Evolutionary conservation across 306 rosid species (phyloP).

Genomic region (Senna siamea): DNA sequence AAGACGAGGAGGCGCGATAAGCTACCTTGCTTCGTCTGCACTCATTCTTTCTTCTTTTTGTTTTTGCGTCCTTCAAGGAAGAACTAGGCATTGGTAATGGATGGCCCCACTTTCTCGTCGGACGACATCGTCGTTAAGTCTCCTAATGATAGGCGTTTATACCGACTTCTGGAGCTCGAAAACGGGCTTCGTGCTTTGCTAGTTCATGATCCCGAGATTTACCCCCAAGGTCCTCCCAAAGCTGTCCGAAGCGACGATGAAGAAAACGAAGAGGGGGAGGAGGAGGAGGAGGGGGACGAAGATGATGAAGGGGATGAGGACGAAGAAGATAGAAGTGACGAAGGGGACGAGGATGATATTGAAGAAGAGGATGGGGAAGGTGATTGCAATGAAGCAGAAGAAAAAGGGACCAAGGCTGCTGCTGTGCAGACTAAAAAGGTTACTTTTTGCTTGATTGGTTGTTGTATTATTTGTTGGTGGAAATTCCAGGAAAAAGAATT

Average conservation of each 20-base stretch:
- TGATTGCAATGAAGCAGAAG: conserved; percentile 37
- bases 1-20: background rate
- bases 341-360: conserved; percentile 32
- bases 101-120: conserved; percentile 50
- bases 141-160: conserved; percentile 72
- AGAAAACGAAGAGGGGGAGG: conserved; percentile 42
- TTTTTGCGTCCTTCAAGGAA: background rate
- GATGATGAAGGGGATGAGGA: conserved; percentile 1
- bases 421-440: conserved; percentile 88
- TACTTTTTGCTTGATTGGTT: conserved; percentile 20
- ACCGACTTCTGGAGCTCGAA: conserved; percentile 65
- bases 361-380: conserved; percentile 45
- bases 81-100: conserved; percentile 23
- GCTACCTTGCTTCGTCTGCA: background rate
- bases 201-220: conserved; percentile 95
- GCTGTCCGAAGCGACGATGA: conserved; percentile 36
- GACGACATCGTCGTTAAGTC: conserved; percentile 72
- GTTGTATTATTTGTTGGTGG: too few relatives aligned
- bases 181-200: conserved; percentile 84
- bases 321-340: conserved; percentile 8
- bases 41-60: background rate
- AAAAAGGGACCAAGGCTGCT: conserved; percentile 42
- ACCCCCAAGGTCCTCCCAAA: conserved; percentile 57
- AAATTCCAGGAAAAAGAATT: conserved; percentile 13
- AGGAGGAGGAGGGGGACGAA: background rate